Evolutionary conservation across 2,329 filamentous ascomycete species (phyloP), one percentile per base, ranked within the genome.

Genomic region (Hymenoscyphus infarciens): DNA sequence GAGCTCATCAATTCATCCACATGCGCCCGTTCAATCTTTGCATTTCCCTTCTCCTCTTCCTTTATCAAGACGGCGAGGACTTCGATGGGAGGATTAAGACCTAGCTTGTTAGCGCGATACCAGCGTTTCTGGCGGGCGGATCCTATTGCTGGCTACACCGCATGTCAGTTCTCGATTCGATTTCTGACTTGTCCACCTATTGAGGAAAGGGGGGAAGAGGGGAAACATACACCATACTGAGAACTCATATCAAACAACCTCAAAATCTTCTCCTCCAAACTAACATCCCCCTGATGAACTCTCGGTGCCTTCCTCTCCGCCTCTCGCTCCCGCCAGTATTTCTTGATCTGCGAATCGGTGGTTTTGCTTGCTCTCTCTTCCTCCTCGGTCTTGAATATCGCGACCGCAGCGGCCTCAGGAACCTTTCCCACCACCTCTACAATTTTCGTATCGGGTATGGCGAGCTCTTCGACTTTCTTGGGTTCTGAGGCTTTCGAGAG

Each of bases 201-300:
- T 22, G n/a, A 19, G 25, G 42, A 25, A 13, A 11, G 33, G 33
- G 16, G 52, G 15, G 16, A 16, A 27, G 15, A 53, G 19, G 27
- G 38, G 19, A 5, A 33, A 86, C 90, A 80, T 85, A 96, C 92
- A 62, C 95, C 95, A 75, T 91, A 99, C 72, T 97, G 91, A 64
- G 85, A 91, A 72, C 88, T 95, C 68, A 96, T 89, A 75, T 99
- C 95, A 77, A 95, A 99, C 74, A 97, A 91, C 66, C 94, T 82
- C 71, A 98, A 77, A 29, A 98, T 86, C 80, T 94, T 97, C 81
- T 98, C 93, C 61, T 89, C 82, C 55, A 90, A 68, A 11, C 81
- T 83, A 69, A 98, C 74, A 2, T 82, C 87, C 70, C 88, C 77
- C 77, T 96, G 92, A 72, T 98, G 95, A 39, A 96, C 87, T 70